Conservation (phyloP, 495 filamentous ascomycete species). For the Lasiosphaeris hirsuta region DNA sequence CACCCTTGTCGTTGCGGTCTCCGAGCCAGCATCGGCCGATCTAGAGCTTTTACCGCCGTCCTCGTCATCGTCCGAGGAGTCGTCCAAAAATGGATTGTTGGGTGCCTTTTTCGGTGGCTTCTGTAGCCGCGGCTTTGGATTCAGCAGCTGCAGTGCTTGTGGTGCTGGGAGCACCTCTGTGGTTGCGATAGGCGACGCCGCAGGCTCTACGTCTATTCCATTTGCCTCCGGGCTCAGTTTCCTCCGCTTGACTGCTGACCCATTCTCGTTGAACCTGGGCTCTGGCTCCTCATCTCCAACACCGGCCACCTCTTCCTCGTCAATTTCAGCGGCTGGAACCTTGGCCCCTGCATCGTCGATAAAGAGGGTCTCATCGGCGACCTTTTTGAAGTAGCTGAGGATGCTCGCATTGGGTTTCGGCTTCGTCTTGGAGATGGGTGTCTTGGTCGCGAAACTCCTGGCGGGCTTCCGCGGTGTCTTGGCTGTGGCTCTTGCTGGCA, state of each 20-base stretch:
- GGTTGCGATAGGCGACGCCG: background rate
- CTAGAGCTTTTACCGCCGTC: background rate
- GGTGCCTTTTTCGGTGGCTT: constrained; percentile 13
- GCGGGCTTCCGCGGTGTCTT: background rate
- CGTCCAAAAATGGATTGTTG: constrained; percentile 31
- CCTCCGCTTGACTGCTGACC: constrained; percentile 43
- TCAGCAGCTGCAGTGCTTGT: background rate
- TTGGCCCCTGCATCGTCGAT: constrained; percentile 16
- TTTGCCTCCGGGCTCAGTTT: constrained; percentile 24
- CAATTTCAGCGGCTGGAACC: background rate
- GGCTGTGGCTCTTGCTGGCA: background rate
- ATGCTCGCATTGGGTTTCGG: constrained; percentile 65
- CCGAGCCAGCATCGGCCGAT: no score
- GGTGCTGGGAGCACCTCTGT: background rate
- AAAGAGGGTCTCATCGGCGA: constrained; percentile 44
- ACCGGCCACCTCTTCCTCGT: constrained; percentile 9
- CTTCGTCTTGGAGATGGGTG: constrained; percentile 24
- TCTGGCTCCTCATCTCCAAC: constrained; percentile 39
- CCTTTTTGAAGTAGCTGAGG: constrained; percentile 77
- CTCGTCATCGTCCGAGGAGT: constrained; percentile 18
- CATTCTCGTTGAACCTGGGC: constrained; percentile 51
- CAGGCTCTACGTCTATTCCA: background rate
- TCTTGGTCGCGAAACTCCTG: background rate
- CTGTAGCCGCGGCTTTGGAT: background rate
- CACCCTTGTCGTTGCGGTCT: constrained; percentile 16